These are phyloP conservation scores for Pseudocercospora vitis DNA, from an alignment of 2,329 filamentous ascomycete species.

Conservation along the genomic window DNA sequence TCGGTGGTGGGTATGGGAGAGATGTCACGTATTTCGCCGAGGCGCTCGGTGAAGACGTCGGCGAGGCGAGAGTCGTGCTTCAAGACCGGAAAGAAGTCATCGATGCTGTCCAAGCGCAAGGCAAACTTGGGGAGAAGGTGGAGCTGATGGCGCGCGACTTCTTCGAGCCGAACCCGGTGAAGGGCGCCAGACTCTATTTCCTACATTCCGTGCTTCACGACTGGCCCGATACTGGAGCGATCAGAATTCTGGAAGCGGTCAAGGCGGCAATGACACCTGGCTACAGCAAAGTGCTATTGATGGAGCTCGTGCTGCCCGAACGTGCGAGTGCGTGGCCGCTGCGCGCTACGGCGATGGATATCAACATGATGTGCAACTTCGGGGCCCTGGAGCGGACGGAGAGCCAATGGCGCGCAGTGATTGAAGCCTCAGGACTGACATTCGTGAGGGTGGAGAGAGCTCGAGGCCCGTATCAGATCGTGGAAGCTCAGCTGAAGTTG, in stretches of 20 bases:
- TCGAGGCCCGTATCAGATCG: neutral
- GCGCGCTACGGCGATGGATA: constrained; percentile 36
- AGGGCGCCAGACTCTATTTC: constrained; percentile 35
- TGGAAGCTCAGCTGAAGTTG: constrained; percentile 7
- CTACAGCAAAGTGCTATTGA: constrained; percentile 31
- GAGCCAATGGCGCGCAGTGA: constrained; percentile 38
- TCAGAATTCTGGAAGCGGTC: constrained; percentile 25
- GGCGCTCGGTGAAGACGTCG: neutral
- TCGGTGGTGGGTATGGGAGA: constrained; percentile 28
- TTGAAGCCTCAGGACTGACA: constrained; percentile 20
- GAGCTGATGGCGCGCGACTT: constrained; percentile 23
- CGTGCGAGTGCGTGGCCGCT: constrained; percentile 16
- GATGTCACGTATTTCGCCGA: constrained; percentile 17
- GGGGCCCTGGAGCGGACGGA: constrained; percentile 41
- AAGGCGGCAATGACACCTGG: constrained; percentile 28
- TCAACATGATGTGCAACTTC: constrained; percentile 43
- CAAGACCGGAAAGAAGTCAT: constrained; percentile 15
- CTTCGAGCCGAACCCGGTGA: constrained; percentile 22
- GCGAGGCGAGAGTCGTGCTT: constrained; percentile 8
- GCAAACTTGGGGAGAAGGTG: neutral
- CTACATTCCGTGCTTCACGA: constrained; percentile 30
- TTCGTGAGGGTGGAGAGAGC: constrained; percentile 1
- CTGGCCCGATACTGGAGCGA: constrained; percentile 25
- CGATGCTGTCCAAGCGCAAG: neutral
- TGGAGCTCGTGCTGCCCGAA: constrained; percentile 30